Conservation (phyloP, 192 early-diverging fungal species). For the Piromyces sp. region DNA sequence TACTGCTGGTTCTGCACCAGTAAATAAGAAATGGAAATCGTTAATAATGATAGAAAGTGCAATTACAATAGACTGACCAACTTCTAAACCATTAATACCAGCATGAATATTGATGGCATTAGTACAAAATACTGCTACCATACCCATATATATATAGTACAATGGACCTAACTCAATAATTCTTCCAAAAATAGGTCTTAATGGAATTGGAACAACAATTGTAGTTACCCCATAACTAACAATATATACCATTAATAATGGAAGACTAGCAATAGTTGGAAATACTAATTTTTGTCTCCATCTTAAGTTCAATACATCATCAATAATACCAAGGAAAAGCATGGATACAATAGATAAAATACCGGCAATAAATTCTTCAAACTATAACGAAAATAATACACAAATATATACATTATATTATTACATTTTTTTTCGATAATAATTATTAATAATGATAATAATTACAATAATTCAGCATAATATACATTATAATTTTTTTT, state of each 20-base stretch:
- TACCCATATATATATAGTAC: constrained; percentile 86
- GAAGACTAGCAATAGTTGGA: constrained; percentile 79
- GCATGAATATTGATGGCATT: constrained; percentile 97
- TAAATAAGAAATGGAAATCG: constrained; percentile 48
- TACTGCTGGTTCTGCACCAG: constrained; percentile 15
- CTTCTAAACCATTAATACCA: constrained; percentile 95
- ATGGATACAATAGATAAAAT: constrained; percentile 84
- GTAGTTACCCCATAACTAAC: constrained; percentile 74
- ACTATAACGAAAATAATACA: constrained; percentile 14
- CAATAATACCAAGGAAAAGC: constrained; percentile 94
- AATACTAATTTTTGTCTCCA: constrained; percentile 94
- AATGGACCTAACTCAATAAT: constrained; percentile 67
- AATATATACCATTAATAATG: constrained; percentile 84
- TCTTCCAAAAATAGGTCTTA: constrained; percentile 52
- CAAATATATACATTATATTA: background rate
- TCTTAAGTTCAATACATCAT: constrained; percentile 88
- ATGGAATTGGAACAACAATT: constrained; percentile 67
- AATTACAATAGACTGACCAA: constrained; percentile 80
- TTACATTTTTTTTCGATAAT: too few species aligned
- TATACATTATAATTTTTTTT: too few species aligned
- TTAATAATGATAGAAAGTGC: constrained; percentile 63
- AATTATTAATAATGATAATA: too few species aligned
- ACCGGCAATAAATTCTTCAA: constrained; percentile 82
- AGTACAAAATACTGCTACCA: constrained; percentile 84
- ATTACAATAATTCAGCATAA: too few species aligned